phyloP scores from a whole-genome alignment of 352 stramenopile species.

The Thraustochytrium sp. region DNA sequence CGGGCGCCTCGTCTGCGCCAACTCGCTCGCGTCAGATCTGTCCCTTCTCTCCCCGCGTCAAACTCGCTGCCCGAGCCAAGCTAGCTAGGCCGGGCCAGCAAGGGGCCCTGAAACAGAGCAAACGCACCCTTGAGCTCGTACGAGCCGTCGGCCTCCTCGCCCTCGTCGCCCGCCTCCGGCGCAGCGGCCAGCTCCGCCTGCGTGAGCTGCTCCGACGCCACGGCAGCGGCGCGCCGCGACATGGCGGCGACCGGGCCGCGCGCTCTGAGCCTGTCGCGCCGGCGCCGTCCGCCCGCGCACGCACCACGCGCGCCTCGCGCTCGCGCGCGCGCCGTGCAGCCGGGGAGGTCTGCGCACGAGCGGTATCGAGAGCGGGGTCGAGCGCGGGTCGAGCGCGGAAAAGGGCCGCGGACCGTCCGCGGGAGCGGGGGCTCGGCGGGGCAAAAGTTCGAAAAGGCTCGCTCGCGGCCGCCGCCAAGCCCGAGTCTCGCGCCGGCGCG shows the following conservation, averaged over 20 bases:
- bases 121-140: slow-evolving; percentile 15
- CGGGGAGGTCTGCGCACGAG: background rate
- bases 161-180: slow-evolving; percentile 6
- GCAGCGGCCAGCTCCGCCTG: slow-evolving; percentile 6
- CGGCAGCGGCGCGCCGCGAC: background rate
- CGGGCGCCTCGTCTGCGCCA: background rate
- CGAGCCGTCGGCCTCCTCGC: background rate
- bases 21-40: background rate
- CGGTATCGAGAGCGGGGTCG: background rate
- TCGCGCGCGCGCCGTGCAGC: background rate
- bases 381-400: background rate
- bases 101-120: background rate
- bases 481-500: background rate
- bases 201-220: background rate
- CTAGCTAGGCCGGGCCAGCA: too few species aligned
- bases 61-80: background rate
- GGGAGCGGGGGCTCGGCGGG: background rate
- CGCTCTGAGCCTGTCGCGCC: background rate
- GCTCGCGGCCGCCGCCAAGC: background rate
- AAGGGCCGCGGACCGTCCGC: too few species aligned
- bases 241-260: background rate
- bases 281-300: too few species aligned
- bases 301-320: background rate
- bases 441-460: background rate
- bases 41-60: background rate